Conservation (phyloP, 805 yeast genomes). For the Sugiyamaella qingdaonensis region DNA sequence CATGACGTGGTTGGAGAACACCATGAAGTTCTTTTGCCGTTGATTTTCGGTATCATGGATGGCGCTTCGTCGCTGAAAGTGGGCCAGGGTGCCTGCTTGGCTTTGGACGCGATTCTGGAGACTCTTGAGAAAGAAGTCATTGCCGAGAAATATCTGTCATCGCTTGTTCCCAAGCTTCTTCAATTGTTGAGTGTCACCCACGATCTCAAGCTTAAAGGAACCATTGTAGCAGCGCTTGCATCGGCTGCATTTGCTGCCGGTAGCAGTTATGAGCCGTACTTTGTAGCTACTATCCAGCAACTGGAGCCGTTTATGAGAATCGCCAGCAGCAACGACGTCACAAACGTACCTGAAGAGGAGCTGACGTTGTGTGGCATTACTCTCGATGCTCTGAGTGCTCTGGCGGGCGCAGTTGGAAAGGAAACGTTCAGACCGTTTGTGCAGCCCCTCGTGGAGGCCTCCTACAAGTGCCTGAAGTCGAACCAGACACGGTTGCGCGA, state of each 20-base stretch:
- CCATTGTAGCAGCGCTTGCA: slow-evolving; percentile 88
- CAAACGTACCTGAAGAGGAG: slow-evolving; percentile 77
- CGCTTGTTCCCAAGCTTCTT: slow-evolving; percentile 85
- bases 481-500: slow-evolving; percentile 86
- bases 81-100: slow-evolving; percentile 85
- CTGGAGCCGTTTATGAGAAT: slow-evolving; percentile 57
- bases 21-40: slow-evolving; percentile 78
- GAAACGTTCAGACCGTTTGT: slow-evolving; percentile 83
- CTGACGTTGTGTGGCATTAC: slow-evolving; percentile 88
- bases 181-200: slow-evolving; percentile 74
- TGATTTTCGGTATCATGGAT: slow-evolving; percentile 82
- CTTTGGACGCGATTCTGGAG: slow-evolving; percentile 88
- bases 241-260: slow-evolving; percentile 97
- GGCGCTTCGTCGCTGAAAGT: slow-evolving; percentile 76
- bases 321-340: slow-evolving; percentile 37
- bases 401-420: slow-evolving; percentile 96
- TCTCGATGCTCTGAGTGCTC: slow-evolving; percentile 87
- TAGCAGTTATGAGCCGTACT: slow-evolving; percentile 79
- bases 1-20: slow-evolving; percentile 80
- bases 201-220: slow-evolving; percentile 47
- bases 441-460: slow-evolving; percentile 82
- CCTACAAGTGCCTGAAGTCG: slow-evolving; percentile 71
- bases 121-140: slow-evolving; percentile 86
- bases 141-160: slow-evolving; percentile 68
- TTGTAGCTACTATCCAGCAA: slow-evolving; percentile 71